A percentile compares a stretch with the other conserved stretches of the same genome.
phyloP scores from a whole-genome alignment of 805 yeast species.

The Tetrapisispora namnaoensis region DNA sequence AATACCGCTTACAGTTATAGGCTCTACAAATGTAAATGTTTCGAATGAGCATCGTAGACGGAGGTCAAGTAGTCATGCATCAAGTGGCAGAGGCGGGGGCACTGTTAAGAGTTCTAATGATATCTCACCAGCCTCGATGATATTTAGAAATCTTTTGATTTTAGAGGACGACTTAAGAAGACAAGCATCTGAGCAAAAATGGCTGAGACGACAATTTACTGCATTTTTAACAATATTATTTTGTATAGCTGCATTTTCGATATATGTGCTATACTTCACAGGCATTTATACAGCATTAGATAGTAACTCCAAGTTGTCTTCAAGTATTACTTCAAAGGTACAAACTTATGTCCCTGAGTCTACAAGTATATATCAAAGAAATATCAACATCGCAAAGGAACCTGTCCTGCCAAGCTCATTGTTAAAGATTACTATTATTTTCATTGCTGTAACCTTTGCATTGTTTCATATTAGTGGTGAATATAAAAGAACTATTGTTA shows the following conservation, averaged over 20 bases:
- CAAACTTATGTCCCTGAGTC: conserved; percentile 18
- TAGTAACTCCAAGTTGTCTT: neutral
- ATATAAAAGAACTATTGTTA: conserved; percentile 72
- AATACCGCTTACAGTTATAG: neutral
- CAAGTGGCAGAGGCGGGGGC: conserved; percentile 15
- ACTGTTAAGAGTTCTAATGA: conserved; percentile 20
- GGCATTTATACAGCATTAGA: neutral
- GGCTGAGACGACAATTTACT: conserved; percentile 42
- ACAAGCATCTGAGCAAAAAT: conserved; percentile 66
- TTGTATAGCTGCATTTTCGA: conserved; percentile 32
- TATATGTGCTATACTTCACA: conserved; percentile 31
- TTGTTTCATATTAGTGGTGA: conserved; percentile 84
- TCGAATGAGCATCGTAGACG: conserved; percentile 5
- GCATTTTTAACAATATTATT: conserved; percentile 33
- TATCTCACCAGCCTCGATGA: conserved; percentile 51
- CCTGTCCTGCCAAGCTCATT: neutral
- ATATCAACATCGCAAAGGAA: neutral
- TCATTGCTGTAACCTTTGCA: conserved; percentile 49
- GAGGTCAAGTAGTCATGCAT: conserved; percentile 22
- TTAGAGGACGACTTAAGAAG: conserved; percentile 77
- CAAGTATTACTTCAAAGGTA: conserved; percentile 26
- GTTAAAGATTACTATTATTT: conserved; percentile 8
- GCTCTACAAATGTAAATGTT: neutral
- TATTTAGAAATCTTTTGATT: conserved; percentile 71
- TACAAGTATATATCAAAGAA: neutral